These are phyloP conservation scores for Solanum ossicruentum DNA, from an alignment of 257 asterid genomes.

Conservation along the genomic window DNA sequence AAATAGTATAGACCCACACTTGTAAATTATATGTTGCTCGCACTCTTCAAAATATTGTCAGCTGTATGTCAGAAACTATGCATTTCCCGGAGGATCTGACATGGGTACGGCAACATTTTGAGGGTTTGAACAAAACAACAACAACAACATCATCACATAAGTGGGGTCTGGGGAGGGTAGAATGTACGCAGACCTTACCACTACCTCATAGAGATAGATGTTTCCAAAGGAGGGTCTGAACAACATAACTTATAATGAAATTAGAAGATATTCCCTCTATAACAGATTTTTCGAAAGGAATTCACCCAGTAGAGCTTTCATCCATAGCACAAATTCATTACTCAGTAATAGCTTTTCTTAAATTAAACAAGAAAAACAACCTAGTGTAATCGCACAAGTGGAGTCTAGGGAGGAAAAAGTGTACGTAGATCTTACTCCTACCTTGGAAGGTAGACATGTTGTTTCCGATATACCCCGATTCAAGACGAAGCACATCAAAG, in stretches of 20 bases:
- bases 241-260: not conserved
- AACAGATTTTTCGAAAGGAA: not conserved
- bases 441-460: not conserved
- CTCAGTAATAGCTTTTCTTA: not conserved
- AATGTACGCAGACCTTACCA: no score
- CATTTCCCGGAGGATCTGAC: not conserved
- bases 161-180: no score
- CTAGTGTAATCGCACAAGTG: not conserved
- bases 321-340: not conserved
- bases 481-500: not conserved
- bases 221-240: no score
- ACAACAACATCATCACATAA: no score
- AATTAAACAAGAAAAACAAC: not conserved
- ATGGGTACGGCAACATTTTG: not conserved
- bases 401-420: not conserved
- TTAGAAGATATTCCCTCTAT: not conserved
- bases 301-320: not conserved
- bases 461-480: not conserved
- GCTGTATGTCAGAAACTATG: not conserved
- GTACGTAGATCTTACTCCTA: not conserved
- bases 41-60: not conserved
- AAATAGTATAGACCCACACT: not conserved
- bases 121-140: no score
- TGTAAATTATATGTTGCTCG: not conserved
- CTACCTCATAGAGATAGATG: no score